These are phyloP conservation scores for Ascochyta lentis DNA, from an alignment of 2,329 filamentous ascomycete genomes.

Conservation along the genomic window DNA sequence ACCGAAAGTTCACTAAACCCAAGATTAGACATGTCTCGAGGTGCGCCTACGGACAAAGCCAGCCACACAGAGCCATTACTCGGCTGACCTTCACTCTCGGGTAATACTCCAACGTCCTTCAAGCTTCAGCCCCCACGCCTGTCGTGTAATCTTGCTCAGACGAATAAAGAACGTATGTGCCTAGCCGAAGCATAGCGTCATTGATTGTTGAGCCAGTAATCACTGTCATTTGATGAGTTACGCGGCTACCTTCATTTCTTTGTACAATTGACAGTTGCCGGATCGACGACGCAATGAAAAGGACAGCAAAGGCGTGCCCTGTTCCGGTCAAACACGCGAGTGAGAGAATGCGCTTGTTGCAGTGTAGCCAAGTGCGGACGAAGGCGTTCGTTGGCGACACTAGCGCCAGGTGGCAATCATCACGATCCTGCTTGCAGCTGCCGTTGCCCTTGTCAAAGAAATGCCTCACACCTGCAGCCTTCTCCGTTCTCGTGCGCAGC, in stretches of 20 bases:
- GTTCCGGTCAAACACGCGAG: constrained; percentile 11
- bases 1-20: neutral
- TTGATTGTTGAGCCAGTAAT: neutral
- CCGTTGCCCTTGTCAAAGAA: constrained; percentile 15
- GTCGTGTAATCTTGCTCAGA: constrained; percentile 10
- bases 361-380: constrained; percentile 12
- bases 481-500: constrained; percentile 18
- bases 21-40: constrained; percentile 8
- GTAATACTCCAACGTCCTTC: constrained; percentile 9
- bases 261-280: constrained; percentile 30
- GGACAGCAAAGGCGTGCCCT: neutral
- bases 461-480: constrained; percentile 21
- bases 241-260: constrained; percentile 3
- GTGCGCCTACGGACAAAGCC: neutral
- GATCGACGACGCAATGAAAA: constrained; percentile 17
- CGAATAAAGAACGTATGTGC: constrained; percentile 5
- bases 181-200: constrained; percentile 16
- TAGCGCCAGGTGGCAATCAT: constrained; percentile 16
- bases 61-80: constrained; percentile 7
- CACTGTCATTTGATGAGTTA: constrained; percentile 4
- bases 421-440: constrained; percentile 16
- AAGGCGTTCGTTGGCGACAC: constrained; percentile 25
- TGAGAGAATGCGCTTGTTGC: constrained; percentile 22
- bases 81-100: constrained; percentile 15
- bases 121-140: constrained; percentile 15